phyloP scores from a whole-genome alignment of 192 early-diverging fungal genomes.

The Mortierella alpina region DNA sequence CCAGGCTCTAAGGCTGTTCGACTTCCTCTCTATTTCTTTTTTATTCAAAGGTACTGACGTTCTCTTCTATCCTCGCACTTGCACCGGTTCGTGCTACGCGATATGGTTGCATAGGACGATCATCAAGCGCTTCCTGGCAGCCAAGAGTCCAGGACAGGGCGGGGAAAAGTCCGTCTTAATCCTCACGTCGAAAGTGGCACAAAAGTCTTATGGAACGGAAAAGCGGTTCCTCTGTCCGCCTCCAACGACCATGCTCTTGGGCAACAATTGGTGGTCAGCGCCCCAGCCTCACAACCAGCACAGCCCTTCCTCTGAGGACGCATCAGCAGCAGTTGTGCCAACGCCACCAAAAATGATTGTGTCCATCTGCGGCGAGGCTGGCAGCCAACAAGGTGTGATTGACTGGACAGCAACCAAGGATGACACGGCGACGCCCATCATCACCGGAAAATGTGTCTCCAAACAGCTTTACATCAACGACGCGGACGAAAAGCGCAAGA shows the following conservation, averaged over 20 bases:
- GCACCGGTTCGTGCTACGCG: background rate
- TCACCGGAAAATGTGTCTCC: constrained; percentile 81
- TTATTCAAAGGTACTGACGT: no score
- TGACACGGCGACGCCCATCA: constrained; percentile 58
- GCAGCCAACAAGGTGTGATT: constrained; percentile 62
- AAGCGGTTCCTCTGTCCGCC: constrained; percentile 92
- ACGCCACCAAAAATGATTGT: constrained; percentile 67
- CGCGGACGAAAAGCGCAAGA: constrained; percentile 86
- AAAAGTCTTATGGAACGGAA: constrained; percentile 94
- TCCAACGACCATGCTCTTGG: constrained; percentile 82
- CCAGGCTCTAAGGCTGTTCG: background rate
- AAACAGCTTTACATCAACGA: constrained; percentile 90
- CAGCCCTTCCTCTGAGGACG: constrained; percentile 3
- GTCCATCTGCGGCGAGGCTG: constrained; percentile 67
- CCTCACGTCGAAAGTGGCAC: constrained; percentile 87
- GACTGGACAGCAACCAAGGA: constrained; percentile 66
- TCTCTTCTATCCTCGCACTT: constrained; percentile 4
- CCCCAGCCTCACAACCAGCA: constrained; percentile 14
- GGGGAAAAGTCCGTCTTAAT: constrained; percentile 80
- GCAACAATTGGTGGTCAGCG: constrained; percentile 75
- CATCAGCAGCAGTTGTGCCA: constrained; percentile 23
- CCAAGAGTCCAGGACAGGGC: constrained; percentile 53
- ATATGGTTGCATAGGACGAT: constrained; percentile 31
- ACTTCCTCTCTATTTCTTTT: background rate
- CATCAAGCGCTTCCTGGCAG: constrained; percentile 59